Evolutionary conservation across 352 stramenopile species (phyloP), one percentile per base, ranked within the genome.

Genomic region (Phytophthora europaea): DNA sequence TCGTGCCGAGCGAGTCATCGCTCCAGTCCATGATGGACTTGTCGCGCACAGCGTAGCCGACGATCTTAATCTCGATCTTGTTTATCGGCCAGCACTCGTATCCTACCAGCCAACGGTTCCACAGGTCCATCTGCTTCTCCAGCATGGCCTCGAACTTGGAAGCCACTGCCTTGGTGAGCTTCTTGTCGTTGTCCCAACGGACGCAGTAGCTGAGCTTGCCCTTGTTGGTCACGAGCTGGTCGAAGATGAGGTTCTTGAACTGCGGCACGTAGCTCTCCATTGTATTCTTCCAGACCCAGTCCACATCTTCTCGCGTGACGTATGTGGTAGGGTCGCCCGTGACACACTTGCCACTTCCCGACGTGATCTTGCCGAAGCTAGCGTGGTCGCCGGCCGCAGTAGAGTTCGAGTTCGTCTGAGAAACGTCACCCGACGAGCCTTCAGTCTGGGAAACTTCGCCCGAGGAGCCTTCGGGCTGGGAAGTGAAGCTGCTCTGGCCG

Each of bases 11-110:
- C 13, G 79, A 82, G 56, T 78, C 56, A 9, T 82, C 76, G 12
- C 43, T 78, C 79, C 76, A 86, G 56, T 80, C 76, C 61, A 86
- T 70, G 51, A 82, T 60, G 16, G 70, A 62, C 58, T 74, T 68
- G 36, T 83, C 73, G 13, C 66, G 67, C 16, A 83, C 76, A 1
- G 76, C 76, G 8, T 73, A 74, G 23, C 67, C 76, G 12, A 86
- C 79, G 5, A 86, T 73, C n/a, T 68, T 59, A 22, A 83, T 26
- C 34, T 78, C 65, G 57, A 82, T 73, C 22, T 75, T 73, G 2
- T 76, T 56, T 18, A 72, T 59, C 8, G 70, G 64, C 70, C 70
- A 76, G 70, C 63, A 76, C 20, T 68, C 53, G n/a, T 65, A 65
- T 2, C 59, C 59, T 1, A 65, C 43, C 3, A 65, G 45, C 59